Evolutionary conservation across 306 rosid genomes (phyloP).

Genomic region (Pueraria montana): DNA sequence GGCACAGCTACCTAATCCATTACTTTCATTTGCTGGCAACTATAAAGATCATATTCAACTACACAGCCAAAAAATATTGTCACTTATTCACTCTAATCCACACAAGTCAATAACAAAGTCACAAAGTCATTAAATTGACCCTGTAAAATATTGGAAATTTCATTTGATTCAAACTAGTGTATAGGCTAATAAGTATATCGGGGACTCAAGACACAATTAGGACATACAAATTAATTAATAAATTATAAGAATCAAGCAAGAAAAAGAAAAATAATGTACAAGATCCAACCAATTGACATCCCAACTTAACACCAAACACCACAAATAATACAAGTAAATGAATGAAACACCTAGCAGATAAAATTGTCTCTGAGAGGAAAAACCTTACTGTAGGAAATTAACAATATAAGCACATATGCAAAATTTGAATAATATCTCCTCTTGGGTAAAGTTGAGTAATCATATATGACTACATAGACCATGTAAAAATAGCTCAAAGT

Average conservation of each 20-base stretch:
- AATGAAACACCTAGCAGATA: not conserved
- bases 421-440: not conserved
- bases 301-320: not conserved
- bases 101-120: constrained; percentile 6
- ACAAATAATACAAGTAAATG: not conserved
- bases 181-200: constrained; percentile 15
- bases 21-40: constrained; percentile 11
- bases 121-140: constrained; percentile 22
- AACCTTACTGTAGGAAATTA: not conserved
- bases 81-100: not conserved
- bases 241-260: too few relatives aligned
- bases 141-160: constrained; percentile 18
- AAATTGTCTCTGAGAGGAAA: not conserved
- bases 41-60: constrained; percentile 25
- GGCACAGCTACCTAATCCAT: not conserved
- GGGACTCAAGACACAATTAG: not conserved
- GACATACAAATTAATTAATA: too few relatives aligned
- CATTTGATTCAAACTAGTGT: constrained; percentile 15
- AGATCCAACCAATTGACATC: not conserved
- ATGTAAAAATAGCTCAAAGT: not conserved
- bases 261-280: not conserved
- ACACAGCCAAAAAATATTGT: not conserved
- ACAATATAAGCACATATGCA: not conserved
- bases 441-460: not conserved
- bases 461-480: not conserved